A percentile compares a stretch with the other conserved stretches of the same genome.
phyloP scores from a whole-genome alignment of 116 monocot species.

The Zostera marina region DNA sequence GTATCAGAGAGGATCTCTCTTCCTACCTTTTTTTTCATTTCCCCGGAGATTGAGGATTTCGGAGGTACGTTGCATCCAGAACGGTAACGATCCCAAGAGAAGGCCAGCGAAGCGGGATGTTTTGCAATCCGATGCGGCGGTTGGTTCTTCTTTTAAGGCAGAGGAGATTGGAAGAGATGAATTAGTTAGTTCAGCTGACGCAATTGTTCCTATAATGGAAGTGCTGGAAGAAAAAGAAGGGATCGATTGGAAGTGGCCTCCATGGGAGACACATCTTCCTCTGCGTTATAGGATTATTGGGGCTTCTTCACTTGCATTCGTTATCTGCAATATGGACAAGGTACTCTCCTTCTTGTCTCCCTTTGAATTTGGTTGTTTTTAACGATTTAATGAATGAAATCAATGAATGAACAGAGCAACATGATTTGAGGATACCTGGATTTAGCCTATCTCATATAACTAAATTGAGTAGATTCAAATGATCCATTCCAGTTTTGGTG shows the following conservation, averaged over 20 bases:
- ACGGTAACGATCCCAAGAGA: not conserved
- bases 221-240: slow-evolving; percentile 6
- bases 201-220: not conserved
- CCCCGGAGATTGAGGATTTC: not conserved
- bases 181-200: not conserved
- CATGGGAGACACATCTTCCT: slow-evolving; percentile 36
- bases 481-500: too few species aligned
- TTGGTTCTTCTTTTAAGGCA: not conserved
- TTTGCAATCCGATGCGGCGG: too few species aligned
- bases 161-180: not conserved
- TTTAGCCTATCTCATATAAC: too few species aligned
- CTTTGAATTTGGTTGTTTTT: not conserved
- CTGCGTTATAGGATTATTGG: slow-evolving; percentile 75
- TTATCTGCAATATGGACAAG: slow-evolving; percentile 99
- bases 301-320: slow-evolving; percentile 83
- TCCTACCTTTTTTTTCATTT: too few species aligned
- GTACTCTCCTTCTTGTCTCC: slow-evolving; percentile 14
- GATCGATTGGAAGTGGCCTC: slow-evolving; percentile 25
- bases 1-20: not conserved
- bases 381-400: not conserved
- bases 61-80: not conserved
- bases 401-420: not conserved
- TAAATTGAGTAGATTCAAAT: too few species aligned
- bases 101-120: not conserved
- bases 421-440: too few species aligned